Base-by-base conservation (phyloP, 352 stramenopile species). In the Phytophthora sp. region DNA sequence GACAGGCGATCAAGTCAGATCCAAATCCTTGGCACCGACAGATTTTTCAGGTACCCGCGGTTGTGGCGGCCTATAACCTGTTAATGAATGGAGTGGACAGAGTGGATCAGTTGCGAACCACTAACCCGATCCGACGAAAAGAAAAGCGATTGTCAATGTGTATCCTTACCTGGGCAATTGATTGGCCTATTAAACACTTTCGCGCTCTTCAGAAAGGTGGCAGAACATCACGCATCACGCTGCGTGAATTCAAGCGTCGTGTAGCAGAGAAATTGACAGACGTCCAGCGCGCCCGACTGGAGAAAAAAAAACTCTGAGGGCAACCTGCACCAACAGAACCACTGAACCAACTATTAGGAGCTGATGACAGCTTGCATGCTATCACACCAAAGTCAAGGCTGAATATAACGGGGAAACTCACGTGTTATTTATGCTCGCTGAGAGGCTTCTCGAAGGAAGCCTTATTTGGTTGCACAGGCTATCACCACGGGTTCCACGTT, bases 221-320 rank as follows among this genome's bases (percentile, higher is more conserved):
- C n/a, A 29, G n/a, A 4, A 9, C 30, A 5, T 6, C 8, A 36
- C 27, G 18, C 3, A n/a, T 54, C 0, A 54, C 15, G 3, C 45
- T 60, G 15, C 45, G 56, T 24, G 47, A 66, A 15, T 66, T 60
- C 27, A 59, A 66, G 26, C 45, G 2, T 13, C 57, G n/a, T n/a
- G n/a, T n/a, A n/a, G n/a, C n/a, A n/a, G n/a, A n/a, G 27, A 35
- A 42, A 13, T 7, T 45, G 9, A 5, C 31, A 39, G n/a, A n/a
- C n/a, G n/a, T n/a, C n/a, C 45, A 53, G 29, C 45, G 26, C 16
- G 15, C 26, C 3, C 45, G 45, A 4, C 4, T 21, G 27, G 15
- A 53, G 16, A 53, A 23, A 26, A 27, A 39, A 4, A 16, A n/a
- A 4, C 16, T 16, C 29, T 16, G 3, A 16, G 1, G 13, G 11